Evolutionary conservation across 805 yeast species (phyloP).

Genomic region (Kodamaea lidongshanica): DNA sequence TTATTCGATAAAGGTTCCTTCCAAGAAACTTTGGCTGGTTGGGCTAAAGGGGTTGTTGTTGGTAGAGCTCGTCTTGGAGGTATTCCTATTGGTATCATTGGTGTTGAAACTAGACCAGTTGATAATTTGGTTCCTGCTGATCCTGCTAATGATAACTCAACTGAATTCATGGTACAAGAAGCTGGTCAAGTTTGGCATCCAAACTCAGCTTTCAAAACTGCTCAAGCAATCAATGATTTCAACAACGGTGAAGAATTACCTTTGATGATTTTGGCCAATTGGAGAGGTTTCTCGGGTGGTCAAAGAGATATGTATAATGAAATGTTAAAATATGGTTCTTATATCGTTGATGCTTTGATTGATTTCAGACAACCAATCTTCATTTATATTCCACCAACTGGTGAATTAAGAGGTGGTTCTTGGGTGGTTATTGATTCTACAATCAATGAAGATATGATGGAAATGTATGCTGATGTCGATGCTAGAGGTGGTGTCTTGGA

Average conservation of each 20-base stretch:
- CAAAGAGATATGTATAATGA: conserved; percentile 99
- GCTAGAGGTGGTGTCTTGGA: conserved; percentile 97
- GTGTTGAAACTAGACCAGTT: conserved; percentile 85
- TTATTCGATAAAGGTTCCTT: conserved; percentile 88
- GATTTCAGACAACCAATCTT: conserved; percentile 95
- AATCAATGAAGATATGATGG: conserved; percentile 95
- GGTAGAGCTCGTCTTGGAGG: conserved; percentile 99
- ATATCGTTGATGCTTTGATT: conserved; percentile 93
- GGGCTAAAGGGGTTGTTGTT: conserved; percentile 98
- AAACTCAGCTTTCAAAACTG: conserved; percentile 97
- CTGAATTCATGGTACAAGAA: conserved; percentile 81
- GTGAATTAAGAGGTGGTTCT: conserved; percentile 99
- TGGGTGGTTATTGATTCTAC: conserved; percentile 99
- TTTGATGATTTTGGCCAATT: conserved; percentile 93
- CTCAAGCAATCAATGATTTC: conserved; percentile 97
- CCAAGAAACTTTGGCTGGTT: conserved; percentile 93
- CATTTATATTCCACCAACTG: conserved; percentile 96
- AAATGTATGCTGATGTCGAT: conserved; percentile 96
- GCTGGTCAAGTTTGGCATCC: conserved; percentile 99
- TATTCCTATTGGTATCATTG: conserved; percentile 97
- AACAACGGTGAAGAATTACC: conserved; percentile 98
- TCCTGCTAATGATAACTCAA: conserved; percentile 95
- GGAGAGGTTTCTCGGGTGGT: conserved; percentile 99
- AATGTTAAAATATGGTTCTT: conserved; percentile 94
- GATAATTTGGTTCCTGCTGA: conserved; percentile 95